Evolutionary conservation across 768 basidiomycete species (phyloP).

Genomic region (Dacryopinax primogenitus): DNA sequence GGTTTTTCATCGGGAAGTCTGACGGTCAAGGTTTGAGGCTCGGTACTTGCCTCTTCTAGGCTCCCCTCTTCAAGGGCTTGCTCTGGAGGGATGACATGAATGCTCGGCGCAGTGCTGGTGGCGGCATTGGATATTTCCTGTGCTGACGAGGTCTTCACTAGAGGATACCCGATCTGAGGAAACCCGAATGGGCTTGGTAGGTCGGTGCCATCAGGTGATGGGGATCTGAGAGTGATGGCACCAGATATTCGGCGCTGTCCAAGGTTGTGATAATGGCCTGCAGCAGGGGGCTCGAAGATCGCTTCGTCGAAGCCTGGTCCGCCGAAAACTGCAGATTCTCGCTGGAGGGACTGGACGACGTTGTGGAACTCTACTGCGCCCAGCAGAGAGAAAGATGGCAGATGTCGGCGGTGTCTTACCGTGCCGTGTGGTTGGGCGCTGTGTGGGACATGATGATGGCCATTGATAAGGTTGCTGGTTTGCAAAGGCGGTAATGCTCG

Average conservation of each 20-base stretch:
- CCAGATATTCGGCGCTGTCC: neutral
- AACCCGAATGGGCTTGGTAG: neutral
- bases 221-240: neutral
- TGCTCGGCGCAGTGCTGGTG: neutral
- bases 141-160: neutral
- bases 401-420: constrained; percentile 34
- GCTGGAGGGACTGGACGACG: constrained; percentile 67
- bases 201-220: neutral
- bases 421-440: constrained; percentile 38
- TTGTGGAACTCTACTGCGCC: constrained; percentile 94
- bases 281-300: constrained; percentile 55
- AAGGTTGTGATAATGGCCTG: constrained; percentile 52
- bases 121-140: neutral
- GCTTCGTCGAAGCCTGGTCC: constrained; percentile 34
- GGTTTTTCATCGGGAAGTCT: neutral
- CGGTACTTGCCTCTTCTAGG: neutral
- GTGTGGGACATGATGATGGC: constrained; percentile 31
- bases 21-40: neutral
- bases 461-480: neutral
- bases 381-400: constrained; percentile 81
- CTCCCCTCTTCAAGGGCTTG: neutral
- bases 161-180: neutral
- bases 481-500: neutral
- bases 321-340: constrained; percentile 49
- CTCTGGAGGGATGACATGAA: neutral